Base-by-base conservation (phyloP, 192 early-diverging fungal species). In the Cetraspora pellucida region DNA sequence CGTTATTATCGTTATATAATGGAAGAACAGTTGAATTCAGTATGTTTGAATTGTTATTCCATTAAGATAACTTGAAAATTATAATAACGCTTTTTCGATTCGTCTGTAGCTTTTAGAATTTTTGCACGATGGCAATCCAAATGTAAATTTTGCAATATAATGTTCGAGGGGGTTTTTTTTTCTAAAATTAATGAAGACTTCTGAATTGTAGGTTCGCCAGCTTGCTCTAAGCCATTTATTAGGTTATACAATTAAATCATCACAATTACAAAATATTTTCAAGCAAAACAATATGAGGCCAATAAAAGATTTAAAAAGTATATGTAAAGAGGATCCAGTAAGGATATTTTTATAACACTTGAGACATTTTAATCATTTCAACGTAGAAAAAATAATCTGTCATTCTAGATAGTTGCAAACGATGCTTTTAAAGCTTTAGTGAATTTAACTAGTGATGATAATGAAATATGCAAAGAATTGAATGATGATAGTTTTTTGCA, bases 401-500 rank as follows among this genome's bases (percentile, higher is more conserved):
- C 31, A 44, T 52, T 64, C 9, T 47, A 95, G 94, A 63, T 90
- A 9, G 93, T 88, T 19, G 94, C 95, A 25, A 94, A 97, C 81
- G 91, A 94, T 77, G 93, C 95, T 1, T 78, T 96, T 58, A 86
- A 86, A 67, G 84, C 92, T 44, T 85, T 98, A 46, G 91, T 98
- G 60, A 98, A 97, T 84, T 80, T 97, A 52, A 91, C 93, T 16
- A 85, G 85, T 16, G 93, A 96, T 76, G 59, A 79, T n/a, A n/a
- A n/a, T 3, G 80, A 80, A 30, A 78, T 94, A n/a, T 82, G 90
- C 52, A 74, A 77, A 7, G 83, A 87, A 76, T 84, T 98, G 68
- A 86, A 91, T 80, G 85, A 92, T 77, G 90, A 89, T 27, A 88
- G 84, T 19, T 92, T 93, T 68, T 77, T 97, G 43, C 85, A 87